Base-by-base conservation (phyloP, 2,329 filamentous ascomycete species). In the Colletotrichum liaoningense region DNA sequence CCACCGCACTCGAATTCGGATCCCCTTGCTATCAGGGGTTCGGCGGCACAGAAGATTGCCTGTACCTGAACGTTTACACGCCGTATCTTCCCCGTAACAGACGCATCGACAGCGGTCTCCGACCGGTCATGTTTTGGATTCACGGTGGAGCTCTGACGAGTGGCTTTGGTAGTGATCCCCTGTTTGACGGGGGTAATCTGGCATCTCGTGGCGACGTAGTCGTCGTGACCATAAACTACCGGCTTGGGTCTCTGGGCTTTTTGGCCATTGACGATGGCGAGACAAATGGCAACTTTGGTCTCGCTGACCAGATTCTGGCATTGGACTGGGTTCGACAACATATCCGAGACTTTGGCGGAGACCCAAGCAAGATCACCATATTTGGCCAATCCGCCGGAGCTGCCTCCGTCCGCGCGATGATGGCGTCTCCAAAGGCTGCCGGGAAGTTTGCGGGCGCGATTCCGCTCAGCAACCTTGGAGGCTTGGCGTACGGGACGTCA, bases 181-280 rank as follows among this genome's bases (percentile, higher is more conserved):
- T 84, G 19, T 85, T 83, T 30, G 85, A 86, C 75, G 84, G 85
- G n/a, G 83, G 83, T 2, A 85, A 84, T 74, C 78, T 86, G 38
- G 84, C 83, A 3, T 83, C 85, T 19, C 78, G 85, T 16, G 85
- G 86, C 14, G 85, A 87, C 72, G 82, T 85, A 8, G 84, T 92
- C 0, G 84, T 90, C 3, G 90, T 92, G 8, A 79, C 82, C 24
- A 88, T 91, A 81, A 91, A 92, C 80, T 92, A 92, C 79, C 87
- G 90, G 9, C 80, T 91, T 4, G 85, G 84, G 0, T 90, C 88
- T 0, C 82, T 92, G 0, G 90, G 90, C 0, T 92, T 90, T 76
- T 80, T 92, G 0, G 89, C 89, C 0, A 82, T 91, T 8, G 76
- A 83, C 28, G 83, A 87, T 74, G 83, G 85, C 19, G 78, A 81